phyloP scores from a whole-genome alignment of 208 protist genomes.

The Leishmania tropica region DNA sequence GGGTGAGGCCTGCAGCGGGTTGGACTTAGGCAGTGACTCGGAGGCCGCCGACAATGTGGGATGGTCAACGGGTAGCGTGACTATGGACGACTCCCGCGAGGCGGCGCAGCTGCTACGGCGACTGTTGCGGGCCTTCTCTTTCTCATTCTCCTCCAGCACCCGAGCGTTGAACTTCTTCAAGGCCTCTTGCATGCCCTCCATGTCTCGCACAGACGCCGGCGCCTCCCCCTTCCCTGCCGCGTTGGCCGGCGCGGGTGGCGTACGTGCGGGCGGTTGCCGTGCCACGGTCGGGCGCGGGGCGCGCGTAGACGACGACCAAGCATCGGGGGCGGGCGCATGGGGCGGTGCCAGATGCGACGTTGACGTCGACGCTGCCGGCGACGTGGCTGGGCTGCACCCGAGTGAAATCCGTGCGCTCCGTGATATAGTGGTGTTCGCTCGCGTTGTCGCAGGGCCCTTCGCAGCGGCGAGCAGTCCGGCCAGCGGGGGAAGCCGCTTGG shows the following conservation, averaged over 20 bases:
- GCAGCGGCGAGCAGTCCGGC: not conserved
- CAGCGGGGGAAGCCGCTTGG: not conserved
- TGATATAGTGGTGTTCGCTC: not conserved
- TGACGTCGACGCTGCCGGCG: not conserved
- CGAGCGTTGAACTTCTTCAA: conserved; percentile 25
- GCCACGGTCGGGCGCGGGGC: not conserved
- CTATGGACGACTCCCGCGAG: conserved; percentile 8
- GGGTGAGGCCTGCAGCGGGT: not conserved
- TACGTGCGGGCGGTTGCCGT: not conserved
- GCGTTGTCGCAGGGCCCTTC: not conserved
- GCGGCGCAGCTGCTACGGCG: conserved; percentile 3
- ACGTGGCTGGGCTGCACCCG: not conserved
- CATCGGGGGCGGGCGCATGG: not conserved
- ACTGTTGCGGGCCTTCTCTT: not conserved
- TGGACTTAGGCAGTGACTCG: not conserved
- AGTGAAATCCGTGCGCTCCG: conserved; percentile 12
- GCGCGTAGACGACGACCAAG: not conserved
- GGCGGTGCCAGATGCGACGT: not conserved
- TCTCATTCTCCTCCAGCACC: conserved; percentile 15
- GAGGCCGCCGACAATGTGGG: conserved; percentile 4
- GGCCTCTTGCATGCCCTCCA: conserved; percentile 6
- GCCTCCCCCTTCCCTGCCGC: too few species aligned
- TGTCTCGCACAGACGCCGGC: not conserved
- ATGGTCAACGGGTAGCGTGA: not conserved
- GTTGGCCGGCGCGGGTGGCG: too few species aligned